Evolutionary conservation across 2,329 filamentous ascomycete species (phyloP).

Genomic region (Colletotrichum eremochloae): DNA sequence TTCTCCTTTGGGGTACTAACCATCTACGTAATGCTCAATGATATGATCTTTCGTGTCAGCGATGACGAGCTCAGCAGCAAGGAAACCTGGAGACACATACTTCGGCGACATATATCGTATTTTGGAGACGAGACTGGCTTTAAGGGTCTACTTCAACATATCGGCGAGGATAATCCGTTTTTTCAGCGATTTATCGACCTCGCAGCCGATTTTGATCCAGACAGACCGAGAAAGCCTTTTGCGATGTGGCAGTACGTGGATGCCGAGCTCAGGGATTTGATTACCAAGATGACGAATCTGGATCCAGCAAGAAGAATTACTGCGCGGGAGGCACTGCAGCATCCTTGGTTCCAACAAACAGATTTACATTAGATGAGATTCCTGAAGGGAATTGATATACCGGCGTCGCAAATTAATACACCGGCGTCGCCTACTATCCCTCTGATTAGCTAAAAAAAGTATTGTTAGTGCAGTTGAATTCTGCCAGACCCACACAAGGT

Average conservation of each 20-base stretch:
- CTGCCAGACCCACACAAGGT: too few species aligned
- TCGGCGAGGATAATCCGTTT: neutral
- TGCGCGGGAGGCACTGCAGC: neutral
- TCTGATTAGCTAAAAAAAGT: too few species aligned
- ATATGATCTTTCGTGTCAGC: neutral
- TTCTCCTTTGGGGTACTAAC: neutral
- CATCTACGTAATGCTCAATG: constrained; percentile 1
- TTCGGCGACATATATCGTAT: neutral
- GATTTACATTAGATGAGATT: neutral
- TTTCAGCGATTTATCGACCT: neutral
- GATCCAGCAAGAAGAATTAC: constrained; percentile 10
- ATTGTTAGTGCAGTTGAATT: too few species aligned
- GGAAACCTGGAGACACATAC: neutral
- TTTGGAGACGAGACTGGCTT: neutral
- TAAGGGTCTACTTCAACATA: neutral
- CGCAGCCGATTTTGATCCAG: neutral
- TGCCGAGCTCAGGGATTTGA: neutral
- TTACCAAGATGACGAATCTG: constrained; percentile 6
- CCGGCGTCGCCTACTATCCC: too few species aligned
- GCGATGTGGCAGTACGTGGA: neutral
- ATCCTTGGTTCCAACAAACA: constrained; percentile 3
- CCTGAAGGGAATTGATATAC: too few species aligned
- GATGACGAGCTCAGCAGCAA: neutral
- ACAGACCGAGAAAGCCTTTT: neutral
- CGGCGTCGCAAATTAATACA: too few species aligned